Conservation (phyloP, 2,329 filamentous ascomycete genomes). For the Leptodontidium sp. region DNA sequence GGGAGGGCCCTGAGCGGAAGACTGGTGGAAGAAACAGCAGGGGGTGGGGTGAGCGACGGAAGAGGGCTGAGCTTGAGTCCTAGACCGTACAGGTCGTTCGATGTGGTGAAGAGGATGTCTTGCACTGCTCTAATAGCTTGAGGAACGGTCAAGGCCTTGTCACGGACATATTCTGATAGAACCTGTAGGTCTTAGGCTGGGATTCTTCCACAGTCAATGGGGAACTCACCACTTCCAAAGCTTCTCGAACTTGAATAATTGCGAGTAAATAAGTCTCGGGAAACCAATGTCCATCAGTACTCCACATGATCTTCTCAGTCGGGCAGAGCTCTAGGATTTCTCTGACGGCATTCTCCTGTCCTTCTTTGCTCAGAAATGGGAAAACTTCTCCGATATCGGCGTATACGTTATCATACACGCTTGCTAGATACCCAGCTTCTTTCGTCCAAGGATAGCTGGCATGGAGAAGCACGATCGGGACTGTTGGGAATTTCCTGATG, state of each 20-base stretch:
- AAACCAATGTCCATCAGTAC: constrained; percentile 81
- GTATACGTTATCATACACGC: constrained; percentile 80
- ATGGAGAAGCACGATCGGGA: constrained; percentile 82
- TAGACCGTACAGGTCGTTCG: constrained; percentile 77
- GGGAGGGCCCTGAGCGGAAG: background rate
- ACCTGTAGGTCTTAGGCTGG: constrained; percentile 54
- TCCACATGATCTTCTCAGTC: constrained; percentile 79
- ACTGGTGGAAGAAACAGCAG: constrained; percentile 27
- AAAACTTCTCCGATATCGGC: constrained; percentile 87
- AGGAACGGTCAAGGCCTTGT: constrained; percentile 64
- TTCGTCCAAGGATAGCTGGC: constrained; percentile 83
- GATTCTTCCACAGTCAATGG: background rate
- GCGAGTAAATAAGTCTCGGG: constrained; percentile 81
- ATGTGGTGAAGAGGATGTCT: constrained; percentile 78
- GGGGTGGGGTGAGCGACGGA: constrained; percentile 27
- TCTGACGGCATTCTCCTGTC: constrained; percentile 74
- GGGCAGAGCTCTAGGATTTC: constrained; percentile 80
- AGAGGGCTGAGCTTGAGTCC: constrained; percentile 51
- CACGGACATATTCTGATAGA: constrained; percentile 71
- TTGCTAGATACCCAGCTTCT: constrained; percentile 80
- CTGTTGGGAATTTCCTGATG: constrained; percentile 71
- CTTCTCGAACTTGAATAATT: constrained; percentile 75
- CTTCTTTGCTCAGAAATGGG: constrained; percentile 77
- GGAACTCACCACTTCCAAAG: constrained; percentile 66
- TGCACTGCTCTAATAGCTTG: constrained; percentile 71